A percentile compares a stretch with the other conserved stretches of the same genome.
These are phyloP conservation scores for Solanum ahanhuiri DNA, from an alignment of 257 asterid species.

Conservation along the genomic window DNA sequence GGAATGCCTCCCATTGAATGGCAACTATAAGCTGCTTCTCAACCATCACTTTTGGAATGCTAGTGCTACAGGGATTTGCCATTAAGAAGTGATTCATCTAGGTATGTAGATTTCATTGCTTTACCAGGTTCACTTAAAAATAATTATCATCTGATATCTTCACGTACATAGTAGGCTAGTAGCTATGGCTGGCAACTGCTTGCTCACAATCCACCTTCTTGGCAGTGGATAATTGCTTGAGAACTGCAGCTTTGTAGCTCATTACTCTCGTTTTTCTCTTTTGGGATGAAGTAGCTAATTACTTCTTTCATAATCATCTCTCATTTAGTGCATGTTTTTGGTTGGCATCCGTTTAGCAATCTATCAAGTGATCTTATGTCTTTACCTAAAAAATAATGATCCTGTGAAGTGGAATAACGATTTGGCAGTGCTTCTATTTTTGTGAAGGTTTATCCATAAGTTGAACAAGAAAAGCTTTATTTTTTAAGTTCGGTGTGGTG, in stretches of 20 bases:
- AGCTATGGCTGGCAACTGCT: not conserved
- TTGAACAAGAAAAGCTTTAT: not conserved
- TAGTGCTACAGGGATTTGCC: not conserved
- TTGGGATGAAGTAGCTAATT: not conserved
- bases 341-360: not conserved
- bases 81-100: not conserved
- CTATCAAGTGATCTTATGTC: not conserved
- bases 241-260: not conserved
- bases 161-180: not conserved
- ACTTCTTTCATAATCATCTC: not conserved
- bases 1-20: constrained; percentile 72
- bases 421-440: too few relatives aligned
- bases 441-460: not conserved
- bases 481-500: not conserved
- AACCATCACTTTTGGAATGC: constrained; percentile 6
- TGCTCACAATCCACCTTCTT: not conserved
- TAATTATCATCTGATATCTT: not conserved
- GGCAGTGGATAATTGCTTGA: not conserved
- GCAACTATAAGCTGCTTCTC: constrained; percentile 43
- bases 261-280: not conserved
- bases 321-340: not conserved
- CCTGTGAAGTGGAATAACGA: not conserved
- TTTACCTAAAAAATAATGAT: not conserved
- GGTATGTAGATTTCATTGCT: not conserved
- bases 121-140: not conserved